Evolutionary conservation across 345 rosid species (phyloP).

Genomic region (Eucalyptus microcorys): DNA sequence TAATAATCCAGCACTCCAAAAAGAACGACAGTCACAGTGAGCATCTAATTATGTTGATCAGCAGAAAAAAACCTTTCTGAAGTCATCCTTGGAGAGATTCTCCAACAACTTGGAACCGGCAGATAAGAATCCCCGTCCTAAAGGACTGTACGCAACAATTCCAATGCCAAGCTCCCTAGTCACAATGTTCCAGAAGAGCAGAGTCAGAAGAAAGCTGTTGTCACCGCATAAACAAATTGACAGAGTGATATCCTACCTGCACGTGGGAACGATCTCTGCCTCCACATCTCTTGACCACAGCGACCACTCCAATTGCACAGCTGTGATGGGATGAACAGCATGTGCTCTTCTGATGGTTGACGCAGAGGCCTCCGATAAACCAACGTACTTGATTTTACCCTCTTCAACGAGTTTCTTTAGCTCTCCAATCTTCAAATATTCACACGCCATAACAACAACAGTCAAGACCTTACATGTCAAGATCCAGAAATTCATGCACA

Average conservation of each 20-base stretch:
- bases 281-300: slow-evolving; percentile 78
- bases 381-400: slow-evolving; percentile 71
- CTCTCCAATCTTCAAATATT: background rate
- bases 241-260: background rate
- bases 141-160: background rate
- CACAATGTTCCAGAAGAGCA: background rate
- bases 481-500: background rate
- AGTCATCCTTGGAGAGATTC: background rate
- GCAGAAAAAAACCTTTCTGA: background rate
- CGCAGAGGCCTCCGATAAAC: slow-evolving; percentile 73
- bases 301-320: slow-evolving; percentile 76
- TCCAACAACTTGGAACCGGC: background rate
- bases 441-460: background rate
- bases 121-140: background rate
- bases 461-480: background rate
- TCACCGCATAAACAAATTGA: background rate
- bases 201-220: background rate
- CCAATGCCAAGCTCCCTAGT: background rate
- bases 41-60: background rate
- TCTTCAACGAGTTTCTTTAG: slow-evolving; percentile 11
- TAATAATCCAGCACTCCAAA: background rate
- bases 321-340: slow-evolving; percentile 67
- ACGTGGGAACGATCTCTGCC: slow-evolving; percentile 44
- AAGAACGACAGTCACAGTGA: background rate
- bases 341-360: slow-evolving; percentile 76